Conservation (phyloP, 176 grass and related monocot species). For the Poa pratensis region DNA sequence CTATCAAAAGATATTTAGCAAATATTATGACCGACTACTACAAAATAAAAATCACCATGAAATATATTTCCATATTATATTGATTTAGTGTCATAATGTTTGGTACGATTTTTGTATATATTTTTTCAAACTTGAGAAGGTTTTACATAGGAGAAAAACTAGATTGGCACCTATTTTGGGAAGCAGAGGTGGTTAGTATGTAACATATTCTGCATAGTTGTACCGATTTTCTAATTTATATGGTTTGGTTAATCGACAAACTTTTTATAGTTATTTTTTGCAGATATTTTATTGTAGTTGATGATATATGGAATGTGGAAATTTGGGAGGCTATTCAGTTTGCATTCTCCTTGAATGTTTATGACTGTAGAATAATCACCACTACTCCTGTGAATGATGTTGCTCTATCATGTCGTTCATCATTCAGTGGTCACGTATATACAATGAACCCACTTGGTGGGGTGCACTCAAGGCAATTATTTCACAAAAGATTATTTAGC, state of each 20-base stretch:
- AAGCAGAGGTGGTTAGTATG: neutral
- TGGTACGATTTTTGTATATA: neutral
- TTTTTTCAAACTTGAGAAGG: neutral
- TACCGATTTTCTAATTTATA: neutral
- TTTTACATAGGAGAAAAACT: neutral
- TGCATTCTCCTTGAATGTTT: neutral
- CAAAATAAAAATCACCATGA: neutral
- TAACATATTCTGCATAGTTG: neutral
- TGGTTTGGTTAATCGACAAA: neutral
- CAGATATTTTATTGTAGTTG: conserved; percentile 3
- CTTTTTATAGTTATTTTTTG: neutral
- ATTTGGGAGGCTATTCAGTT: neutral
- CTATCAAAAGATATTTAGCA: neutral
- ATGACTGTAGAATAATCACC: neutral
- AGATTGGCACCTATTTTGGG: neutral
- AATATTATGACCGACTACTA: neutral
- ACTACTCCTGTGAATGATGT: neutral
- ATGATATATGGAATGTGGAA: neutral
- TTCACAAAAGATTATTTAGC: neutral
- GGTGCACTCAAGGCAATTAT: neutral
- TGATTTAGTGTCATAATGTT: neutral
- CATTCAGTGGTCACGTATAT: neutral
- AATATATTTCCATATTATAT: neutral
- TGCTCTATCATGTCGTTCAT: neutral
- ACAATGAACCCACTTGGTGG: neutral